phyloP scores from a whole-genome alignment of 768 basidiomycete species.

The Clathrus columnatus region DNA sequence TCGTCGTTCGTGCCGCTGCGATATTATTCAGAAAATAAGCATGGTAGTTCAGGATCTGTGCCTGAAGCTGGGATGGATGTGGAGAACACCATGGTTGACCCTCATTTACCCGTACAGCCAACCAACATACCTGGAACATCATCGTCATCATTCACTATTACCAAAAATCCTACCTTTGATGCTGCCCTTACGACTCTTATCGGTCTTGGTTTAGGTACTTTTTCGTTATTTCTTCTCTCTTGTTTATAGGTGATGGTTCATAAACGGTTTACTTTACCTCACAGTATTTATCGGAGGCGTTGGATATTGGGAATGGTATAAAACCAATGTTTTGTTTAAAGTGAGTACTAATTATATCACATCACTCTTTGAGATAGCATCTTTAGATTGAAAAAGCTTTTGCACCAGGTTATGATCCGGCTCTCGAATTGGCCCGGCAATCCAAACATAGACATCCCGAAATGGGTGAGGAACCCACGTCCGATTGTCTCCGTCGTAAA shows the following conservation, averaged over 20 bases:
- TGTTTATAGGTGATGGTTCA: not conserved
- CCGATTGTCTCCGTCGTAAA: constrained; percentile 48
- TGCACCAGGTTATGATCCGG: constrained; percentile 72
- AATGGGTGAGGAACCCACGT: constrained; percentile 29
- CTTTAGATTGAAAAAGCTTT: constrained; percentile 71
- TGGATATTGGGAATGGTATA: constrained; percentile 72
- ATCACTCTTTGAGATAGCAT: not conserved
- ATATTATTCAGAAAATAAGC: not conserved
- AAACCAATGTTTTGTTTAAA: constrained; percentile 72
- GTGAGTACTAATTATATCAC: constrained; percentile 27
- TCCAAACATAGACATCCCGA: constrained; percentile 25
- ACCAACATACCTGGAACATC: constrained; percentile 2
- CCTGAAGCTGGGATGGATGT: too few species aligned
- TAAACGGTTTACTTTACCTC: not conserved
- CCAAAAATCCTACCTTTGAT: constrained; percentile 28
- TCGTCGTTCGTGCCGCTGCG: not conserved
- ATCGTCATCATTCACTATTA: constrained; percentile 16
- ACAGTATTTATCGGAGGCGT: constrained; percentile 64
- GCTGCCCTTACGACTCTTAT: constrained; percentile 51
- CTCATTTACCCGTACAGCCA: constrained; percentile 5
- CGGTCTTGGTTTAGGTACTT: constrained; percentile 51
- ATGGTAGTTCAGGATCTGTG: too few species aligned
- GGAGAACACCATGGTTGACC: too few species aligned
- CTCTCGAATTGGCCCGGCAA: constrained; percentile 58
- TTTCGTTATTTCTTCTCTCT: not conserved